These are phyloP conservation scores for Aquilaria yunnanensis DNA, from an alignment of 345 rosid species.

Conservation along the genomic window DNA sequence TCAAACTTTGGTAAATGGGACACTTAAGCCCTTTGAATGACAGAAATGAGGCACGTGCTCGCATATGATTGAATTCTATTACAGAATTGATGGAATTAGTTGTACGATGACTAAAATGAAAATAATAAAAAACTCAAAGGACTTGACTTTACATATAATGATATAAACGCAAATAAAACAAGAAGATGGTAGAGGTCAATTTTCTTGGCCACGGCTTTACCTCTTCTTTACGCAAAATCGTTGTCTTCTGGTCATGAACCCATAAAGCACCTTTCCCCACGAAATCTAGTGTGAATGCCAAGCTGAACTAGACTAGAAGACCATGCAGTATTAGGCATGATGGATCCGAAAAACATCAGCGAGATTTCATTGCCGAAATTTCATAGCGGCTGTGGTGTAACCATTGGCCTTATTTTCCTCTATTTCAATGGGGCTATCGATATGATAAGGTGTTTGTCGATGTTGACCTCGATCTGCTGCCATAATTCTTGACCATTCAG, in stretches of 20 bases:
- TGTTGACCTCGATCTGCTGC: constrained; percentile 35
- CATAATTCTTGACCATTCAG: constrained; percentile 35
- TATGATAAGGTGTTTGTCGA: constrained; percentile 30
- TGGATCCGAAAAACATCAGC: constrained; percentile 28
- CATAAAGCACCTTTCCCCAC: constrained; percentile 19
- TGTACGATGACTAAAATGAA: no score
- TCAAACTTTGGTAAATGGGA: no score
- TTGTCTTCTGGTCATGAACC: constrained; percentile 36
- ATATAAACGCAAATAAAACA: background rate
- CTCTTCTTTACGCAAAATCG: constrained; percentile 44
- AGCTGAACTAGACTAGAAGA: constrained; percentile 22
- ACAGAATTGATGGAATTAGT: no score
- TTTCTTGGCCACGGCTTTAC: constrained; percentile 68
- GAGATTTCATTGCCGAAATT: constrained; percentile 54
- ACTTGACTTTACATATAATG: no score
- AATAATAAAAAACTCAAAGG: no score
- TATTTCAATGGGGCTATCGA: constrained; percentile 4
- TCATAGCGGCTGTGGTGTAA: constrained; percentile 30
- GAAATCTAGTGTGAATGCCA: constrained; percentile 30
- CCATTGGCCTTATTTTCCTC: background rate
- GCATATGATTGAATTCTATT: no score
- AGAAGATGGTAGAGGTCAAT: constrained; percentile 38
- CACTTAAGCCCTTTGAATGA: no score
- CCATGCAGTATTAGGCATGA: no score
- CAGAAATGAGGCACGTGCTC: no score